Conservation (phyloP, 1,284 basidiomycete genomes). For the Ceratobasidium sp. region DNA sequence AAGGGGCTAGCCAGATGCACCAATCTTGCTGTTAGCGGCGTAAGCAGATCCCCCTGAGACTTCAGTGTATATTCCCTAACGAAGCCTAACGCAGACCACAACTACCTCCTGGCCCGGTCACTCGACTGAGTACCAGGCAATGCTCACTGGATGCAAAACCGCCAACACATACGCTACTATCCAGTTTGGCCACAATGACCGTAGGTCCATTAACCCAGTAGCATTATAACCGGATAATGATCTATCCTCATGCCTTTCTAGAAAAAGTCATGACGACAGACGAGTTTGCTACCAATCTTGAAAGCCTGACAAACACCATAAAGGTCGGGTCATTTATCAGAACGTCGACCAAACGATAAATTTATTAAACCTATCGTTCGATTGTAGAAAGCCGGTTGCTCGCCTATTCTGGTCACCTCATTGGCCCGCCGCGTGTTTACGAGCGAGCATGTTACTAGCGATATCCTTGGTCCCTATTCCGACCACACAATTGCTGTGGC, state of each 20-base stretch:
- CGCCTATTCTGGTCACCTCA: constrained; percentile 38
- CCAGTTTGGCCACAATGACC: constrained; percentile 37
- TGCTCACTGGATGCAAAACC: constrained; percentile 40
- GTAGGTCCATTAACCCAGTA: background rate
- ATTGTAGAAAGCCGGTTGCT: constrained; percentile 25
- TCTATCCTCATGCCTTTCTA: background rate
- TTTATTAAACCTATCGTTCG: background rate
- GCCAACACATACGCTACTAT: constrained; percentile 37
- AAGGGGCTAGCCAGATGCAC: constrained; percentile 39
- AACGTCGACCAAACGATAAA: background rate
- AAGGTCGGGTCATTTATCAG: constrained; percentile 2
- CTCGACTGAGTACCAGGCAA: constrained; percentile 41
- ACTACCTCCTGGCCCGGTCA: constrained; percentile 33
- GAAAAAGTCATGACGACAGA: constrained; percentile 38
- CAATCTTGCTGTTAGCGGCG: constrained; percentile 40
- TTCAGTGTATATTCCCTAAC: background rate
- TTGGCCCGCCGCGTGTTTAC: constrained; percentile 37
- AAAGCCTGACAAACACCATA: constrained; percentile 34
- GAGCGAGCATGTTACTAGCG: constrained; percentile 35
- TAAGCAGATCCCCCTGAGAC: background rate
- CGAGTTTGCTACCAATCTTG: constrained; percentile 40
- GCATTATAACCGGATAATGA: background rate
- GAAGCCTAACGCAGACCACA: constrained; percentile 12
- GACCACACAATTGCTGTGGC: constrained; percentile 32
- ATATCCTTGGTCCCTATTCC: constrained; percentile 36